Evolutionary conservation across 2,329 filamentous ascomycete species (phyloP).

Genomic region (Ophiocordyceps camponoti-saundersi): DNA sequence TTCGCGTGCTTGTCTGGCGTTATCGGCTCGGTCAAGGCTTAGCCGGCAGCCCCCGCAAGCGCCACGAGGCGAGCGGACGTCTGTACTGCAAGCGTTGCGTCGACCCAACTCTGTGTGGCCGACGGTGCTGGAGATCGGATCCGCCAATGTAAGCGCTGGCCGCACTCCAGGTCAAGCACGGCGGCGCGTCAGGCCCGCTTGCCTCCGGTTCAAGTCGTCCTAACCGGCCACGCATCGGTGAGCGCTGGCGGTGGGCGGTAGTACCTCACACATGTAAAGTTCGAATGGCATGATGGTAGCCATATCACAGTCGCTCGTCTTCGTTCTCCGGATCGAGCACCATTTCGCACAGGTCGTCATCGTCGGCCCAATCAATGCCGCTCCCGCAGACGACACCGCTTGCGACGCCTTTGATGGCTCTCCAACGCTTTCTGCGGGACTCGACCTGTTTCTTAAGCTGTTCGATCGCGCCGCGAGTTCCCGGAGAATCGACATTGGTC

Average conservation of each 20-base stretch:
- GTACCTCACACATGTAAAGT: background rate
- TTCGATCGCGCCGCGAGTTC: slow-evolving; percentile 36
- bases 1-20: background rate
- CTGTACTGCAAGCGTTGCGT: background rate
- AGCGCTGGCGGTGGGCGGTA: no score
- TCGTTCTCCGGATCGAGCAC: slow-evolving; percentile 51
- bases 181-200: no score
- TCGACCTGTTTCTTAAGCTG: slow-evolving; percentile 41
- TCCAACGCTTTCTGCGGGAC: slow-evolving; percentile 48
- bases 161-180: no score
- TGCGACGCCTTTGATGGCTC: slow-evolving; percentile 61
- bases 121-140: background rate
- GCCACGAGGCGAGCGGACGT: background rate
- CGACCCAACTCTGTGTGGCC: background rate
- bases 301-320: slow-evolving; percentile 7
- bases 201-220: no score
- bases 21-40: background rate
- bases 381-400: slow-evolving; percentile 66
- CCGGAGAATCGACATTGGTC: slow-evolving; percentile 30
- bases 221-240: no score
- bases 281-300: background rate
- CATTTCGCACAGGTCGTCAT: slow-evolving; percentile 48
- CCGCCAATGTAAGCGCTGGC: no score
- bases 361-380: slow-evolving; percentile 63
- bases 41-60: background rate